Conservation (phyloP, 257 asterid genomes). For the Perilla frutescens region DNA sequence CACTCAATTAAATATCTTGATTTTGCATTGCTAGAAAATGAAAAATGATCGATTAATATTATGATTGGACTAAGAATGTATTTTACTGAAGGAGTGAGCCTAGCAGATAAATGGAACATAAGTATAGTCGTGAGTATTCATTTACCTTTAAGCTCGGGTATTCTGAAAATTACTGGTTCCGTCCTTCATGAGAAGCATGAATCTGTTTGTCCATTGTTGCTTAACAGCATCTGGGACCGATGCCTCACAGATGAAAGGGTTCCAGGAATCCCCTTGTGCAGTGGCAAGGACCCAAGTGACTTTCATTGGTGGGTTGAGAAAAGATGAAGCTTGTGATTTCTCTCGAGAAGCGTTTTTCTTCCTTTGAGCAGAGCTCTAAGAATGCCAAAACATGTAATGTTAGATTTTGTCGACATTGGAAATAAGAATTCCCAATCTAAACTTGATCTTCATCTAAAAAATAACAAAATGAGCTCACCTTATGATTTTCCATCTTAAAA, state of each 20-base stretch:
- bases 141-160: constrained; percentile 39
- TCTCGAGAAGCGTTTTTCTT: constrained; percentile 36
- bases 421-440: constrained; percentile 12
- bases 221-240: constrained; percentile 61
- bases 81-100: neutral
- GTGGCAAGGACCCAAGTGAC: constrained; percentile 79
- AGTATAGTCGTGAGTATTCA: neutral
- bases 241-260: constrained; percentile 55
- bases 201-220: constrained; percentile 70
- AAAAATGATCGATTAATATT: neutral
- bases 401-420: neutral
- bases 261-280: constrained; percentile 67
- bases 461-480: constrained; percentile 45
- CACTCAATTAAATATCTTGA: neutral
- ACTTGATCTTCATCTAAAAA: neutral
- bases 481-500: constrained; percentile 50
- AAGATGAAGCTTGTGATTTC: constrained; percentile 41
- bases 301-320: constrained; percentile 56
- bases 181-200: constrained; percentile 53
- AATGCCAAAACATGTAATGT: constrained; percentile 20
- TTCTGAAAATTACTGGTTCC: constrained; percentile 32
- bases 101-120: too few species aligned
- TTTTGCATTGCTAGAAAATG: neutral
- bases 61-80: neutral
- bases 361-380: constrained; percentile 42